Evolutionary conservation across 805 yeast species (phyloP).

Genomic region (Saccharomycopsis fibuligera): DNA sequence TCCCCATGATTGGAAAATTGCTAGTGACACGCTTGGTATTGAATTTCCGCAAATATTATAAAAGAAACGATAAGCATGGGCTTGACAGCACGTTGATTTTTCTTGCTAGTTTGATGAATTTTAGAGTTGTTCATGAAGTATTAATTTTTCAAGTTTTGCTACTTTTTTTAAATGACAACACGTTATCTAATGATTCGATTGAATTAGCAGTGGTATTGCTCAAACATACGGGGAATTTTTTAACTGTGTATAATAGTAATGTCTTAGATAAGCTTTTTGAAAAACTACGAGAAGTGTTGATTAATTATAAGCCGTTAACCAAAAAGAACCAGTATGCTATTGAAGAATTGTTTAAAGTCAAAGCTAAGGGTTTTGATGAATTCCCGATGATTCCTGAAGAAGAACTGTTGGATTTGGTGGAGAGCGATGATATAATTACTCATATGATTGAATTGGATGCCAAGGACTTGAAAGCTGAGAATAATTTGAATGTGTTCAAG

Average conservation of each 20-base stretch:
- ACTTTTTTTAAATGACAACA: conserved; percentile 38
- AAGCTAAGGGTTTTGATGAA: conserved; percentile 38
- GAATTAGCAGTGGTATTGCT: conserved; percentile 48
- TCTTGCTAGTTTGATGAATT: conserved; percentile 57
- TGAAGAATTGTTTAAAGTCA: conserved; percentile 44
- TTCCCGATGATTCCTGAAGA: conserved; percentile 33
- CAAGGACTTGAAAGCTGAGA: conserved; percentile 36
- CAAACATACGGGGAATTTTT: conserved; percentile 43
- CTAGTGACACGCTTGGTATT: conserved; percentile 46
- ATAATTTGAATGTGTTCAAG: conserved; percentile 43
- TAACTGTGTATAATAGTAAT: conserved; percentile 41
- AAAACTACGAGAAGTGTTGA: conserved; percentile 48
- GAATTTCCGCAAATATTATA: conserved; percentile 51
- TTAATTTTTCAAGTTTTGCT: conserved; percentile 47
- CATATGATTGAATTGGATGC: conserved; percentile 54
- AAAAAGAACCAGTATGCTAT: conserved; percentile 40
- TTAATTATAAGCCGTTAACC: conserved; percentile 27
- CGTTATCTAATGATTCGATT: conserved; percentile 46
- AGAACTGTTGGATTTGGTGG: conserved; percentile 50
- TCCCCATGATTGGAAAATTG: conserved; percentile 64
- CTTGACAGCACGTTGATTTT: conserved; percentile 43
- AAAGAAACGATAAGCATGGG: conserved; percentile 36
- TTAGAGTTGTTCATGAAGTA: conserved; percentile 51
- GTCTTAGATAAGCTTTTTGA: conserved; percentile 41
- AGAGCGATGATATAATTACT: conserved; percentile 52